Evolutionary conservation across 805 yeast species (phyloP), one percentile per base, ranked within the genome.

Genomic region (Candida ortonii): DNA sequence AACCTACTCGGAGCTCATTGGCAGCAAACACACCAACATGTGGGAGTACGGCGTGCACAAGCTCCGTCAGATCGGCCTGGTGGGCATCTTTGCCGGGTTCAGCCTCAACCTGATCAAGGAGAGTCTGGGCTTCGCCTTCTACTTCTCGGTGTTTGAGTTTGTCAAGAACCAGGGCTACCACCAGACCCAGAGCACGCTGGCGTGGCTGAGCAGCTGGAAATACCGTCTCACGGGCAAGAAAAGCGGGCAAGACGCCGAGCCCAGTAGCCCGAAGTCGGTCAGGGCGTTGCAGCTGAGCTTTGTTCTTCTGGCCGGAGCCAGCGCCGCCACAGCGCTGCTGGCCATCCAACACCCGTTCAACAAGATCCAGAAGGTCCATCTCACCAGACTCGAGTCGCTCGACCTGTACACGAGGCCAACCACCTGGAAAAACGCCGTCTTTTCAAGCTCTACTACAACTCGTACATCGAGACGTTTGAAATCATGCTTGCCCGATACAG

Each of bases 81-180:
- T 77, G 9, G 96, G 96, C 1, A 89, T 93, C 4, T 86, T 85
- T 65, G 95, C 96, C 2, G 97, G 97, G 0, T 84, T 79, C 54
- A 72, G 81, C n/a, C 65, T 87, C 28, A 81, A 89, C 33, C 64
- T 85, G 4, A 55, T 83, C 12, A 89, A 88, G 54, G 97, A 89
- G 47, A 76, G 70, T 43, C 61, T 73, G n/a, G 93, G 94, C 2
- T 88, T 86, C 69, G 95, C 90, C 1, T 71, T 78, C 35, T 88
- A 86, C 58, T 88, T 88, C 55, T 71, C 84, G 10, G 75, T 87
- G 1, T 88, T 86, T 59, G 96, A 87, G 58, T 58, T 76, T 14
- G 73, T 88, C 18, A 87, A 84, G 58, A 84, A 86, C 21, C 76
- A 78, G 46, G 76, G 80, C 1, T 78, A 71, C 49, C 65, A 67